phyloP scores from a whole-genome alignment of 2,329 filamentous ascomycete genomes.

The Neurospora sp. region DNA sequence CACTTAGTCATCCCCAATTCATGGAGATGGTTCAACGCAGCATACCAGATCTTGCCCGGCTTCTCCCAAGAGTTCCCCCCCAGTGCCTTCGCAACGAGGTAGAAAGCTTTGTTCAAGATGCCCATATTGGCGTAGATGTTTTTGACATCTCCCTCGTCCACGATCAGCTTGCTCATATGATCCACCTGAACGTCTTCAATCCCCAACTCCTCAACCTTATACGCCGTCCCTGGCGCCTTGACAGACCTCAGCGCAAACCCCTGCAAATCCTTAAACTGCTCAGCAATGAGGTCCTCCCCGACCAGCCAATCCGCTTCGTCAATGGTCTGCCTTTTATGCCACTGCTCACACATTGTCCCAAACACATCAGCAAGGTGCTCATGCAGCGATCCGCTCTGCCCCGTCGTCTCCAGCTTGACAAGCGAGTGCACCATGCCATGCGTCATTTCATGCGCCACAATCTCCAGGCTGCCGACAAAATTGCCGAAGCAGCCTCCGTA shows the following conservation, averaged over 20 bases:
- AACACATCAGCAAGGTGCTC: not conserved
- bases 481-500: not conserved
- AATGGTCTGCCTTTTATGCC: not conserved
- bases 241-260: not conserved
- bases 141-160: not conserved
- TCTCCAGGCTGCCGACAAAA: not conserved
- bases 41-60: not conserved
- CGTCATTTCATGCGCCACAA: not conserved
- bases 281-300: not conserved
- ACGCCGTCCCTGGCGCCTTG: not conserved
- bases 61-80: not conserved
- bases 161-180: not conserved
- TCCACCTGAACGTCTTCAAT: not conserved
- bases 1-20: not conserved
- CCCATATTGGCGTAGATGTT: not conserved
- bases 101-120: not conserved
- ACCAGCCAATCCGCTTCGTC: not conserved
- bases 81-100: not conserved
- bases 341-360: not conserved
- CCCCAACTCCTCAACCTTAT: not conserved
- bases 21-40: not conserved
- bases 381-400: not conserved
- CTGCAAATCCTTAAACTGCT: not conserved
- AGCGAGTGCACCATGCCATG: not conserved
- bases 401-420: not conserved